Percentiles rank a stretch among this genome's conserved stretches.
Evolutionary conservation across 305 asterid genomes (phyloP).

Genomic region (Andrographis paniculata): DNA sequence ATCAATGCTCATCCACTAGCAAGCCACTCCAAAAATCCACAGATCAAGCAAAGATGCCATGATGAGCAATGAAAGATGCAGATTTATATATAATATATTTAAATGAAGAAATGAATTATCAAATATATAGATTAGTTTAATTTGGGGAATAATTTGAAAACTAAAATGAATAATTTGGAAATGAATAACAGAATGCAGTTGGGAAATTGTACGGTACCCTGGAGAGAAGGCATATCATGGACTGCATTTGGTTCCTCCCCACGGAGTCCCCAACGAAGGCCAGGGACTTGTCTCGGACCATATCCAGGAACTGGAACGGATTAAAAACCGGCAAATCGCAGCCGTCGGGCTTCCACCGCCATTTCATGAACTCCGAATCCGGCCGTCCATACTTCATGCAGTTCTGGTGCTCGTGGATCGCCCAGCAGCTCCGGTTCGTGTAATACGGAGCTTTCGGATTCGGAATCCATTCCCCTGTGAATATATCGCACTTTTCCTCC

Average conservation of each 20-base stretch:
- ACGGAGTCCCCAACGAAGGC: constrained; percentile 65
- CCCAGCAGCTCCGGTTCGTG: constrained; percentile 56
- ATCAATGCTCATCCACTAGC: constrained; percentile 9
- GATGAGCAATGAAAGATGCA: background rate
- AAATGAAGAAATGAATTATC: no score
- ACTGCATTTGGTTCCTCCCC: constrained; percentile 65
- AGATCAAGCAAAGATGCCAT: background rate
- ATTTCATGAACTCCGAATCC: constrained; percentile 46
- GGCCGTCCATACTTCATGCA: constrained; percentile 80
- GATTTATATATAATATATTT: no score
- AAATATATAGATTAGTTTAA: no score
- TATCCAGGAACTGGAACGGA: constrained; percentile 41
- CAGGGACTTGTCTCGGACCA: constrained; percentile 38
- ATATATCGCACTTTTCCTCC: constrained; percentile 44
- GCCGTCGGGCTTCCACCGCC: constrained; percentile 68
- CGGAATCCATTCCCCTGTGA: constrained; percentile 67
- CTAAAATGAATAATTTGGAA: no score
- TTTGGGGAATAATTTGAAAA: no score
- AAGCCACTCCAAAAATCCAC: background rate
- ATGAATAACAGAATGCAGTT: background rate
- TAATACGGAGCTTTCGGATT: constrained; percentile 52
- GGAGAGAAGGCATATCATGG: constrained; percentile 68
- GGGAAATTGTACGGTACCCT: constrained; percentile 20
- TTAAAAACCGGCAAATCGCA: constrained; percentile 43
- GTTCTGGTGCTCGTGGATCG: constrained; percentile 72